Evolutionary conservation across 768 basidiomycete species (phyloP).

Genomic region (Tubosaeta sp.): DNA sequence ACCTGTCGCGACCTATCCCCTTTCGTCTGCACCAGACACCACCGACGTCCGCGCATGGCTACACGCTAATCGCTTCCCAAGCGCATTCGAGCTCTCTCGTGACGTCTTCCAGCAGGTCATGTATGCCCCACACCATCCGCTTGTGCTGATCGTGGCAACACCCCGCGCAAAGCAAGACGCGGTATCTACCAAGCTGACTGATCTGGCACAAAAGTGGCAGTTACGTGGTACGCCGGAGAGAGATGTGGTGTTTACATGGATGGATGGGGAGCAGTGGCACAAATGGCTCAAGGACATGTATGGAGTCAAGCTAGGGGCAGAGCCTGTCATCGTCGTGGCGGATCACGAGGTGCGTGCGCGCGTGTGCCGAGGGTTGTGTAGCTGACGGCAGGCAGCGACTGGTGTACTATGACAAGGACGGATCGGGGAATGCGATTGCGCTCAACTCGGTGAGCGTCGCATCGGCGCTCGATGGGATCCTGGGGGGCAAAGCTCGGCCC

Average conservation of each 20-base stretch:
- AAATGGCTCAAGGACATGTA: conserved; percentile 94
- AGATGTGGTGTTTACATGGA: conserved; percentile 83
- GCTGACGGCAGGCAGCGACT: conserved; percentile 42
- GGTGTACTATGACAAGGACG: conserved; percentile 73
- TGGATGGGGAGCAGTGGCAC: conserved; percentile 80
- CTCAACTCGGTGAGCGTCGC: conserved; percentile 58
- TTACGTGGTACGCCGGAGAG: conserved; percentile 17
- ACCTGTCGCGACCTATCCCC: conserved; percentile 42
- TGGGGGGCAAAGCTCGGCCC: conserved; percentile 42
- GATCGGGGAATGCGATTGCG: conserved; percentile 48
- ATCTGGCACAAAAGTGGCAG: conserved; percentile 61
- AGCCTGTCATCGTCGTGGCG: conserved; percentile 58
- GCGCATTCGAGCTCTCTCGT: conserved; percentile 66
- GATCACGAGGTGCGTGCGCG: conserved; percentile 52
- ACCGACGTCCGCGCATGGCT: conserved; percentile 50
- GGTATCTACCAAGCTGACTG: conserved; percentile 28
- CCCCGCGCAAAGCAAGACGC: neutral
- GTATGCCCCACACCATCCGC: conserved; percentile 42
- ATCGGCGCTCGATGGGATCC: conserved; percentile 64
- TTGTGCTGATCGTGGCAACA: conserved; percentile 49
- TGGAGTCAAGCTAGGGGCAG: conserved; percentile 39
- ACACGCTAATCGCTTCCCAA: conserved; percentile 65
- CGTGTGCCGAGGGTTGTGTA: no score
- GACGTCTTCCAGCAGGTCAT: conserved; percentile 62
- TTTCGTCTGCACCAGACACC: neutral